Evolutionary conservation across 2,329 filamentous ascomycete species (phyloP), one percentile per base, ranked within the genome.

Genomic region (Hypomyces rosellus): DNA sequence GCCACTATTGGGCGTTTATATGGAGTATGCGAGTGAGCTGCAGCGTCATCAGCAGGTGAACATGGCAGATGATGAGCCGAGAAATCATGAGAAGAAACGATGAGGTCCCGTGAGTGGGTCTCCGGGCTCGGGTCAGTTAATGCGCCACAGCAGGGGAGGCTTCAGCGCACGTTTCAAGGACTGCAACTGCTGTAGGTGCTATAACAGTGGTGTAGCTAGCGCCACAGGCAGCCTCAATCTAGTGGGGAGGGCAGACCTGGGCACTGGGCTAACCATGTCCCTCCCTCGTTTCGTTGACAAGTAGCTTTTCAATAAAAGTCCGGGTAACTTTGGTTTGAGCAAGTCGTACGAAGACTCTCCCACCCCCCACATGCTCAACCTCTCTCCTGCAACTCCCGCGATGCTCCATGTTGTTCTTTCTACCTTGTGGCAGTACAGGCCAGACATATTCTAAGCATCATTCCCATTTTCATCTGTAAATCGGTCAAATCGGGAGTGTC

Each of bases 81-180:
- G 14, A 22, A 22, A 45, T 48, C 40, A 48, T 48, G 50, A 45
- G 45, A 48, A 36, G 33, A n/a, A 47, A 40, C 18, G 50, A 49
- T 43, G 5, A 16, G 40, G 47, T 52, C 50, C 38, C 47, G 50
- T 52, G 50, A 52, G 50, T 49, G 50, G 50, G 36, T 45, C 45
- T 16, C 20, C 6, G 14, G 30, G 46, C 18, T 43, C 13, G 30
- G 25, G 25, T 11, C 25, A 30, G 25, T 30, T 30, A 30, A 30
- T 30, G 25, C 25, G 25, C 45, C 33, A 34, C 20, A 30, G 25
- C 36, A 44, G 49, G 41, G 25, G 6, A 39, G 37, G 37, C 37
- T 39, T n/a, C 8, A 39, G 37, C 37, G 37, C n/a, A 39, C 14
- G 14, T 39, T 39, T 15, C 37, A 39, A 18, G 14, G 37, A 12